phyloP scores from a whole-genome alignment of 2,329 filamentous ascomycete genomes.

The Fusarium armeniacum region DNA sequence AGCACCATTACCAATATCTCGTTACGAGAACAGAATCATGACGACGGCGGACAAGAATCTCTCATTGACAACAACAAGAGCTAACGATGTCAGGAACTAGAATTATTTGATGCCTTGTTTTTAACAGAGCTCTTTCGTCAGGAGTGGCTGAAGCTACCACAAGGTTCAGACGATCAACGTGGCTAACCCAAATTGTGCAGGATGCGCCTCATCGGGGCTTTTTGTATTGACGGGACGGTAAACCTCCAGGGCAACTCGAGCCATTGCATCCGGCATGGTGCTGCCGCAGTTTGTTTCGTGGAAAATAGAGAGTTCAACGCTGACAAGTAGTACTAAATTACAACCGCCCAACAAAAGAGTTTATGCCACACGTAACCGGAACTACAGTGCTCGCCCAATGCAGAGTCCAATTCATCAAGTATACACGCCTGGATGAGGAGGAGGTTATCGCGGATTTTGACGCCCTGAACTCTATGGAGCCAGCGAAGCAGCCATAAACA shows the following conservation, averaged over 20 bases:
- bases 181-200: slow-evolving; percentile 21
- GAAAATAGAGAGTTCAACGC: slow-evolving; percentile 22
- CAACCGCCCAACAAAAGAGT: slow-evolving; percentile 27
- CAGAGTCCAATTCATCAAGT: slow-evolving; percentile 22
- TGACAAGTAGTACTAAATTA: slow-evolving; percentile 14
- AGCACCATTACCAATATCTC: background rate
- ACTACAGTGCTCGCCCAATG: slow-evolving; percentile 4
- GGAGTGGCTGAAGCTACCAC: slow-evolving; percentile 30
- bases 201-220: slow-evolving; percentile 24
- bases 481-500: slow-evolving; percentile 39
- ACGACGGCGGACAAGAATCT: slow-evolving; percentile 4
- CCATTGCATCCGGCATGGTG: slow-evolving; percentile 34
- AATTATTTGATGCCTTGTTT: slow-evolving; percentile 21
- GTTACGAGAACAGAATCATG: background rate
- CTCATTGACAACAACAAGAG: background rate
- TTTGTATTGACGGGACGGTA: slow-evolving; percentile 27
- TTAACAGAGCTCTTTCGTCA: slow-evolving; percentile 20
- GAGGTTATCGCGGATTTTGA: slow-evolving; percentile 24
- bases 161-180: slow-evolving; percentile 38
- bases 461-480: slow-evolving; percentile 33
- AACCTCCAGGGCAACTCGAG: slow-evolving; percentile 26
- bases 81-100: slow-evolving; percentile 3
- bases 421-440: slow-evolving; percentile 22
- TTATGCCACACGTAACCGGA: slow-evolving; percentile 30
- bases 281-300: background rate